Conservation (phyloP, 164 flowering plant species). For the Tetracentron sinense region DNA sequence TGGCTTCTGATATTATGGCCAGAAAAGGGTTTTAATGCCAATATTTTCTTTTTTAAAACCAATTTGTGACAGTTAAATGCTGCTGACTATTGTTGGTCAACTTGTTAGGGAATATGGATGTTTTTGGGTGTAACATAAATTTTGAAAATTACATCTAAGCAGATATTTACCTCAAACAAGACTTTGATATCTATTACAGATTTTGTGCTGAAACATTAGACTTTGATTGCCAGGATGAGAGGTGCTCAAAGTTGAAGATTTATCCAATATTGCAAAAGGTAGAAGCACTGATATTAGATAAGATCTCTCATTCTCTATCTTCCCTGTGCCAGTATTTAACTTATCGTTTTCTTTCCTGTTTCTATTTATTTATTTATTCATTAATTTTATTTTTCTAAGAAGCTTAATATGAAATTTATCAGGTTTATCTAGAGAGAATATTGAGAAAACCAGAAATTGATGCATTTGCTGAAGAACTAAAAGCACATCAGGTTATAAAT, state of each 20-base stretch:
- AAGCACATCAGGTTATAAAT: slow-evolving; percentile 78
- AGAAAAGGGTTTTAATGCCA: too few species aligned
- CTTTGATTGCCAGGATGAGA: slow-evolving; percentile 72
- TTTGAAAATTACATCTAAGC: not conserved
- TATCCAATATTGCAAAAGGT: slow-evolving; percentile 98
- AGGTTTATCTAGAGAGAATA: slow-evolving; percentile 97
- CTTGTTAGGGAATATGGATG: not conserved
- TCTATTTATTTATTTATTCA: not conserved
- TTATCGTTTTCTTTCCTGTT: not conserved
- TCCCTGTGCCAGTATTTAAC: not conserved
- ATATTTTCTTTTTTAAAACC: too few species aligned
- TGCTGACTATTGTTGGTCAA: not conserved
- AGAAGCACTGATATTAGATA: not conserved
- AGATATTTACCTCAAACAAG: not conserved
- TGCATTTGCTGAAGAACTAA: slow-evolving; percentile 95
- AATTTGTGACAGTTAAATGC: not conserved
- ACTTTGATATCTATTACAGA: not conserved
- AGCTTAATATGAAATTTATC: slow-evolving; percentile 12
- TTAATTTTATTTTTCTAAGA: not conserved
- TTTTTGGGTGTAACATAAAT: not conserved
- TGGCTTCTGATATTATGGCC: not conserved
- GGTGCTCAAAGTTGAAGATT: slow-evolving; percentile 92
- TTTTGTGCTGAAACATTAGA: slow-evolving; percentile 4
- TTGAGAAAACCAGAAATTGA: slow-evolving; percentile 97
- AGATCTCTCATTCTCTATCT: not conserved